Conservation (phyloP, 768 basidiomycete species). For the Sporobolomyces pararoseus region DNA sequence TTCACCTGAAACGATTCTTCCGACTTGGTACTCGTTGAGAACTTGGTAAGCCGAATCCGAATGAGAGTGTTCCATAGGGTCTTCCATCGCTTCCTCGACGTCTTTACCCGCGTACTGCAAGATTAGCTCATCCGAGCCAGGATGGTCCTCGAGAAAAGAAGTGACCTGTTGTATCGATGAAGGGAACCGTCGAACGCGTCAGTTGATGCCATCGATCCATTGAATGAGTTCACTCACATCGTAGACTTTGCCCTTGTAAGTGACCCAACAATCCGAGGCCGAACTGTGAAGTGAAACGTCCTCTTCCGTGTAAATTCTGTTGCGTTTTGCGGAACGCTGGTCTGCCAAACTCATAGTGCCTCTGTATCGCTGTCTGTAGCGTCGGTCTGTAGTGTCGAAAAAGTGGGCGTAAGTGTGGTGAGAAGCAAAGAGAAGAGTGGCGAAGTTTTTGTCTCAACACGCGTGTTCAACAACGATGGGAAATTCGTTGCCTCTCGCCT, state of each 20-base stretch:
- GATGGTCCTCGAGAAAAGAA: conserved; percentile 75
- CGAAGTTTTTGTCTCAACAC: neutral
- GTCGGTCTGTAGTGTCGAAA: too few species aligned
- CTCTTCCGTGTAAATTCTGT: conserved; percentile 61
- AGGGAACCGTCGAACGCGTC: conserved; percentile 11
- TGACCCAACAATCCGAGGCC: conserved; percentile 71
- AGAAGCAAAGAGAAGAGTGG: neutral
- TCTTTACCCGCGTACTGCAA: conserved; percentile 78
- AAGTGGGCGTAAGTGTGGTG: neutral
- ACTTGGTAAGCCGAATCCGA: conserved; percentile 87
- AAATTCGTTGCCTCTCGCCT: too few species aligned
- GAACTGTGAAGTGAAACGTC: conserved; percentile 67
- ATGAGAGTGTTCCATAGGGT: conserved; percentile 76
- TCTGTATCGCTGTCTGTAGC: neutral
- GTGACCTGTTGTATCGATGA: too few species aligned
- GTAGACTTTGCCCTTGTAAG: conserved; percentile 77
- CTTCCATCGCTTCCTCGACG: conserved; percentile 73
- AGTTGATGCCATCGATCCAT: conserved; percentile 9
- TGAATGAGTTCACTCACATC: conserved; percentile 56
- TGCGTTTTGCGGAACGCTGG: conserved; percentile 18
- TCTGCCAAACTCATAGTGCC: neutral
- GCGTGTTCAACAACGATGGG: too few species aligned
- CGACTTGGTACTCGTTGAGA: conserved; percentile 80
- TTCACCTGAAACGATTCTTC: conserved; percentile 71
- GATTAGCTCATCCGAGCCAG: conserved; percentile 90